These are phyloP conservation scores for Cyphellophora europaea DNA, from an alignment of 2,329 filamentous ascomycete species.

Conservation along the genomic window DNA sequence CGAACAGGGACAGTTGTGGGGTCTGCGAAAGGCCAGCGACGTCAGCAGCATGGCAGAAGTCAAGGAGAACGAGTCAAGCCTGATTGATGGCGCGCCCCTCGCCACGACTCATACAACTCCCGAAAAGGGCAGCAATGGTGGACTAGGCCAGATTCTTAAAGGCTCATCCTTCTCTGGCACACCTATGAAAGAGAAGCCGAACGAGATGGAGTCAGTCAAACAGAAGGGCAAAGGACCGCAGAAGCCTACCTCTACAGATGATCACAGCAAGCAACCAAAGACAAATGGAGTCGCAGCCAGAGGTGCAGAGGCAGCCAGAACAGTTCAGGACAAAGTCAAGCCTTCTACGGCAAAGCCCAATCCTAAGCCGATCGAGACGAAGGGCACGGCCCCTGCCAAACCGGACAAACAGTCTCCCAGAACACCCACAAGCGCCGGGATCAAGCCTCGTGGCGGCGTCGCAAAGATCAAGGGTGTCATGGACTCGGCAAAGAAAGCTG, in stretches of 20 bases:
- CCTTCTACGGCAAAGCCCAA: conserved; percentile 3
- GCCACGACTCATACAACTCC: neutral
- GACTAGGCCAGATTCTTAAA: conserved; percentile 22
- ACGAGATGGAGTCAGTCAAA: conserved; percentile 1
- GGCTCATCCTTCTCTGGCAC: conserved; percentile 21
- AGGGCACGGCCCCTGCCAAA: conserved; percentile 1
- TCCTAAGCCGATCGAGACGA: conserved; percentile 1
- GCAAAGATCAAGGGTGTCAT: conserved; percentile 22
- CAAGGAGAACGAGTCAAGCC: conserved; percentile 14
- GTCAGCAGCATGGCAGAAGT: conserved; percentile 19
- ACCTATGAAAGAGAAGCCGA: conserved; percentile 4
- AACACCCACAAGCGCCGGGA: conserved; percentile 7
- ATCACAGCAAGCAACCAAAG: conserved; percentile 12
- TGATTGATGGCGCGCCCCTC: neutral
- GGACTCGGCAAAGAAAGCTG: conserved; percentile 18
- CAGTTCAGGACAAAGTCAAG: conserved; percentile 5
- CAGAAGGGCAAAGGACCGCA: conserved; percentile 1
- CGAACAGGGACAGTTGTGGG: conserved; percentile 27
- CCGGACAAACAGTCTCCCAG: conserved; percentile 5
- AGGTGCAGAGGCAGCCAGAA: conserved; percentile 4
- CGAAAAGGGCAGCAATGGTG: conserved; percentile 3
- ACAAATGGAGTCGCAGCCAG: conserved; percentile 4
- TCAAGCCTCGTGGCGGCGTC: conserved; percentile 9
- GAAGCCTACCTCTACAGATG: conserved; percentile 7
- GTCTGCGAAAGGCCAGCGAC: conserved; percentile 31